Evolutionary conservation across 805 yeast species (phyloP).

Genomic region (Cyberlindnera subsufficiens): DNA sequence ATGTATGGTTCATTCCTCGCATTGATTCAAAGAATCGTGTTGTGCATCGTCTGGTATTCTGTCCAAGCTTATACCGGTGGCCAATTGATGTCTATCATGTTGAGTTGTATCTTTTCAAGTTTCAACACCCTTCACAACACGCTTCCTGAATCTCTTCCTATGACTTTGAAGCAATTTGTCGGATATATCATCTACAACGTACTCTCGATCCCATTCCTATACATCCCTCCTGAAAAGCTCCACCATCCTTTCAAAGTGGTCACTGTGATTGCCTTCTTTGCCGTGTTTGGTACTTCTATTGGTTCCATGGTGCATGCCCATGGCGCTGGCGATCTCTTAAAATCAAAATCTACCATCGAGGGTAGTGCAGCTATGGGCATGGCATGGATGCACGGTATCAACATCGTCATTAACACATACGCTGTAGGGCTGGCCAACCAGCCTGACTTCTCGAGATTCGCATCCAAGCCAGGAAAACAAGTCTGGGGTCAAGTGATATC

Average conservation of each 20-base stretch:
- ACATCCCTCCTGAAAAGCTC: slow-evolving; percentile 28
- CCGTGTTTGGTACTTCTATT: slow-evolving; percentile 32
- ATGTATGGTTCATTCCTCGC: slow-evolving; percentile 38
- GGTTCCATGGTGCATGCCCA: slow-evolving; percentile 25
- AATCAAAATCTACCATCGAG: slow-evolving; percentile 21
- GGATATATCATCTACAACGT: slow-evolving; percentile 36
- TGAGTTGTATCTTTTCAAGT: slow-evolving; percentile 32
- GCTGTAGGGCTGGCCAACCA: slow-evolving; percentile 29
- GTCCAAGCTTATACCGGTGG: slow-evolving; percentile 44
- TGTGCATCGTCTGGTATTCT: slow-evolving; percentile 42
- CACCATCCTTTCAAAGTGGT: slow-evolving; percentile 25
- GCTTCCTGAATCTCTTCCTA: slow-evolving; percentile 31
- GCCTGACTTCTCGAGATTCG: slow-evolving; percentile 31
- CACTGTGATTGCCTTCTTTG: slow-evolving; percentile 25
- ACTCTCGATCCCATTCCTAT: slow-evolving; percentile 24
- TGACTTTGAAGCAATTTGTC: slow-evolving; percentile 36
- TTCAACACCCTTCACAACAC: slow-evolving; percentile 35
- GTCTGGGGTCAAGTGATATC: slow-evolving; percentile 34
- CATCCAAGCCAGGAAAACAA: slow-evolving; percentile 31
- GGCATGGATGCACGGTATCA: slow-evolving; percentile 26
- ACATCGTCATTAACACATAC: slow-evolving; percentile 24
- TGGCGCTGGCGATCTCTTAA: slow-evolving; percentile 29
- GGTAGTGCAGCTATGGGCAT: slow-evolving; percentile 26
- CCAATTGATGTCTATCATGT: slow-evolving; percentile 31
- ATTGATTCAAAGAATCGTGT: slow-evolving; percentile 36